Evolutionary conservation across 805 yeast species (phyloP), one percentile per base, ranked within the genome.

Genomic region (Zygotorulaspora chibaensis): DNA sequence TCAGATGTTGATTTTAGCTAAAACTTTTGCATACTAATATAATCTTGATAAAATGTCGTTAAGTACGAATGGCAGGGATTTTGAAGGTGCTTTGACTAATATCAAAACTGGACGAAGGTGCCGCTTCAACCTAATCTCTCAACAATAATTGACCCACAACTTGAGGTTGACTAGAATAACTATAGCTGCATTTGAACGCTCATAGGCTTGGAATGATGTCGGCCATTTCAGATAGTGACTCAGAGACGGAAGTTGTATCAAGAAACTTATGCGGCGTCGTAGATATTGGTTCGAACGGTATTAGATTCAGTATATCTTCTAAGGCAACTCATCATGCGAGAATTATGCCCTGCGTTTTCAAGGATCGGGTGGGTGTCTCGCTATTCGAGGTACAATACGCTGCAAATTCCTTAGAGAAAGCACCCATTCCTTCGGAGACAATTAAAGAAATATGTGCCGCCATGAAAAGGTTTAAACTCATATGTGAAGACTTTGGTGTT

Each of bases 231-330:
- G 64, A 62, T 36, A 59, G 57, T 43, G 65, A 52, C 36, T 55
- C 56, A 35, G 83, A 77, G 55, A 77, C 81, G 0, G 78, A 76
- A 13, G 74, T 79, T 2, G 81, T 79, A 8, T 81, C 80, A 2
- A 67, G 82, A 53, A 76, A 81, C 5, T 59, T 80, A 28, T 73
- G 77, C 13, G 88, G 83, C 8, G 78, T 84, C 38, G 88, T 83
- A 2, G 90, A 85, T 61, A 81, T 85, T 16, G 91, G 90, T 8
- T 81, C 90, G 15, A 82, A 83, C 58, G 90, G 87, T 31, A 75
- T 84, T 38, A 68, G 90, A 42, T 83, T 85, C 58, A 78, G 86
- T 35, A 83, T 84, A 34, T 79, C 87, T 13, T 82, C 88, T 2
- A 73, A 77, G 40, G 83, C 84, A 2, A 71, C 83, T 1, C 81